Conservation (phyloP, 2,329 filamentous ascomycete species). For the Penicillium crustosum region DNA sequence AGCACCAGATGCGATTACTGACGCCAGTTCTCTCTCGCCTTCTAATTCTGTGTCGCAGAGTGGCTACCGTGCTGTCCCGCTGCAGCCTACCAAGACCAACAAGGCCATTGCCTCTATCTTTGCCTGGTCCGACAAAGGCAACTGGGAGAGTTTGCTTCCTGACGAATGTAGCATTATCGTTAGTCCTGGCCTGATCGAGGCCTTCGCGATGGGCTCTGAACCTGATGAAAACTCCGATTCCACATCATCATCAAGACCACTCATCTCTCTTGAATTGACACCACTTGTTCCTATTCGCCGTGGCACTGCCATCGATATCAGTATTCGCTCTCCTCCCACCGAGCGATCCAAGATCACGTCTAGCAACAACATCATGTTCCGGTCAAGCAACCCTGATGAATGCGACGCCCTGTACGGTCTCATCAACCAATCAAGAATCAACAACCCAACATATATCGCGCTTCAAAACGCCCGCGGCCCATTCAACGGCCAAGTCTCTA, state of each 20-base stretch:
- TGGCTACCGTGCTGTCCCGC: slow-evolving; percentile 58
- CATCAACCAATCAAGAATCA: slow-evolving; percentile 84
- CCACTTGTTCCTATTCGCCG: slow-evolving; percentile 86
- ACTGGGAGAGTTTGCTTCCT: slow-evolving; percentile 61
- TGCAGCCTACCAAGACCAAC: slow-evolving; percentile 49
- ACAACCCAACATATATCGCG: slow-evolving; percentile 86
- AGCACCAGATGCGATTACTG: slow-evolving; percentile 41
- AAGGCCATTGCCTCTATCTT: slow-evolving; percentile 62
- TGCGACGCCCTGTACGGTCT: slow-evolving; percentile 80
- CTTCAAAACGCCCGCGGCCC: slow-evolving; percentile 68
- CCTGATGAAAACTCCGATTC: slow-evolving; percentile 8
- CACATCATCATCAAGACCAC: slow-evolving; percentile 44
- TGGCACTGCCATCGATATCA: slow-evolving; percentile 89
- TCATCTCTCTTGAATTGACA: slow-evolving; percentile 78
- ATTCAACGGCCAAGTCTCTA: slow-evolving; percentile 54
- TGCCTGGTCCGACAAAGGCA: slow-evolving; percentile 62
- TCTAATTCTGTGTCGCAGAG: slow-evolving; percentile 81
- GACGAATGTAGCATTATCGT: slow-evolving; percentile 64
- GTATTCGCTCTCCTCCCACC: slow-evolving; percentile 83
- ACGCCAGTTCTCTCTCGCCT: slow-evolving; percentile 65
- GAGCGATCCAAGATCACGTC: slow-evolving; percentile 67
- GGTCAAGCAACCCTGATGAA: slow-evolving; percentile 72
- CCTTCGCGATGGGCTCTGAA: slow-evolving; percentile 56
- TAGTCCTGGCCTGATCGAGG: slow-evolving; percentile 64
- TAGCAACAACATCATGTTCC: slow-evolving; percentile 85